Base-by-base conservation (phyloP, 2,329 filamentous ascomycete genomes). In the Stylonectria norvegica region DNA sequence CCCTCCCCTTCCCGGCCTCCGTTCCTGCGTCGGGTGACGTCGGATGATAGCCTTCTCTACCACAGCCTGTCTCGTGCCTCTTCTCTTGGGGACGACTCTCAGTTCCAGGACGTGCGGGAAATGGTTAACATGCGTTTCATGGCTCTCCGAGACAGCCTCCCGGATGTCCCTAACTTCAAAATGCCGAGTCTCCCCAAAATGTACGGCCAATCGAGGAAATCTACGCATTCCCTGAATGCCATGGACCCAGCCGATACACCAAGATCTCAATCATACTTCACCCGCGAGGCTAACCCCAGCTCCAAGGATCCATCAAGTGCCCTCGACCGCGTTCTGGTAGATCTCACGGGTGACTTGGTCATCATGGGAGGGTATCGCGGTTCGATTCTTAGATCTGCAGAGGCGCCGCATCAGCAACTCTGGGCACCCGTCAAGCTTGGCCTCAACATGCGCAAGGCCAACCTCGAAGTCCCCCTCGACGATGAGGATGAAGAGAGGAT, bases 351-450 rank as follows among this genome's bases (percentile, higher is more conserved):
- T 1, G 91, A 97, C 58, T 62, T 97, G 6, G 88, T 97, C 6
- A 73, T 96, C 20, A 75, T 97, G 58, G 91, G 91, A 15, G 91
- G 91, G 11, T 95, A 96, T 59, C 78, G 91, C 49, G 91, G 91
- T 4, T 95, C 90, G 0, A 76, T 96, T n/a, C 65, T 97, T 20
- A 81, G 90, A 20, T 94, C 89, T 9, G 85, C 88, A 9, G 83
- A 89, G 47, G 78, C 86, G 7, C 85, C 86, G 4, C 81, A 91
- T 57, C 81, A 89, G n/a, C 89, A 95, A 59, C 69, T 95, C 0
- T 97, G 91, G 91, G 87, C 94, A 2, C 90, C 90, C 0, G 83
- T 96, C 57, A 96, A 96, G 64, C 84, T 95, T 19, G 90, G 91
- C 1, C 69, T 97, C 36, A 95, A 95, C 53, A 78, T 96, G 46